Evolutionary conservation across 2,329 filamentous ascomycete genomes (phyloP), one percentile per base, ranked within the genome.

Genomic region (Talaromyces atroroseus): DNA sequence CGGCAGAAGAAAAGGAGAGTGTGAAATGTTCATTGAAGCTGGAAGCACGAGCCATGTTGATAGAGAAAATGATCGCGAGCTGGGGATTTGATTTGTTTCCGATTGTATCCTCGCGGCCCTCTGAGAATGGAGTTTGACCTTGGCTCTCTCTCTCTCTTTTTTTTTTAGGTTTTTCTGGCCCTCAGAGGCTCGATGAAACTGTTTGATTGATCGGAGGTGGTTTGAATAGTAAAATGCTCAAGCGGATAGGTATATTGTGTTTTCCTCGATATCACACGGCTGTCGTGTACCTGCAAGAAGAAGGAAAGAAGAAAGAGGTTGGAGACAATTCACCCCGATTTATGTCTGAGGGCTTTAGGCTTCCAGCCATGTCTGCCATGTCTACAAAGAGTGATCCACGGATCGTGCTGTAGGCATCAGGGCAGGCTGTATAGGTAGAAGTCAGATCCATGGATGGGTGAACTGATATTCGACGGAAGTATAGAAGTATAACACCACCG

Each of bases 41-140:
- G 44, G 56, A 54, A 29, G 51, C 50, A 46, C 56, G 51, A 47
- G 51, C 51, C 56, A 58, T 58, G 46, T 44, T 50, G 24, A 49
- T 38, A 46, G 47, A 49, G 53, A 23, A 16, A 8, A 18, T 20
- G 8, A 5, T 42, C 40, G 40, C 40, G 40, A 44, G 40, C 36
- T 42, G 44, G 5, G 24, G 16, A 11, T 38, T 24, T 23, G 26
- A 6, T 36, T 53, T 24, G 29, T 36, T 47, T 51, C 23, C 23
- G 36, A 23, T 38, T 34, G n/a, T 45, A 44, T 51, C 49, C 49
- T 51, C 36, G 49, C 49, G 26, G 40, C 40, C 23, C 42, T 51
- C 49, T 51, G 49, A 40, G 44, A 46, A 14, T 29, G 26, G 11
- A 29, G 26, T 29, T 29, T 46, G 20, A 21, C 23, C 23, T 26